These are phyloP conservation scores for Elaeis guineensis DNA, from an alignment of 176 grass and related monocot species.

Conservation along the genomic window DNA sequence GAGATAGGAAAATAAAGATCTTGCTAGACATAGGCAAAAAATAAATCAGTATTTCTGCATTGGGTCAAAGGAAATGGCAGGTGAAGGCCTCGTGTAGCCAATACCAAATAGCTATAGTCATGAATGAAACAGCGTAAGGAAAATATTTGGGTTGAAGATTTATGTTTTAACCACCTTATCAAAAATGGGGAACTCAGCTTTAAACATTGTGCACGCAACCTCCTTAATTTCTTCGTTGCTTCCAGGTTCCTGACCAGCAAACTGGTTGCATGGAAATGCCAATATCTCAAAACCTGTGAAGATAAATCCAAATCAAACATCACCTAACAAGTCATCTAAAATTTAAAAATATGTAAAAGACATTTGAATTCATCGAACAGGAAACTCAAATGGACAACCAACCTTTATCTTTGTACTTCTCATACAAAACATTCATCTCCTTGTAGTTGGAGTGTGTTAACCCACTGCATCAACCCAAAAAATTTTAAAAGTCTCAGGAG, in stretches of 20 bases:
- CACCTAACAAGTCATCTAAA: no score
- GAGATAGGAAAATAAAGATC: no score
- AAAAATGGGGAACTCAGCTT: conserved; percentile 19
- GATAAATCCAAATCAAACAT: no score
- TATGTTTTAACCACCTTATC: conserved; percentile 7
- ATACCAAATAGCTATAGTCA: no score
- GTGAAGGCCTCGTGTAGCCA: no score
- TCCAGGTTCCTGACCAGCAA: conserved; percentile 12
- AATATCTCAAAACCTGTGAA: conserved; percentile 11
- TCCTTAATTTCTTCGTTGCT: conserved; percentile 16
- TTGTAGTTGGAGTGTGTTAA: conserved; percentile 22
- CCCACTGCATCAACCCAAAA: conserved; percentile 1
- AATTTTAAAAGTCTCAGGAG: no score
- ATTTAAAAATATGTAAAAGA: no score
- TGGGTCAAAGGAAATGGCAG: no score
- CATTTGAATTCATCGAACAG: neutral
- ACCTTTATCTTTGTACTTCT: conserved; percentile 18
- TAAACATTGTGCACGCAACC: conserved; percentile 1
- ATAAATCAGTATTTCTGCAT: no score
- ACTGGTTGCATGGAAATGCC: conserved; percentile 21
- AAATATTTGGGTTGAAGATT: no score
- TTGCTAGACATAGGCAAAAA: no score
- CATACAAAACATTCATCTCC: conserved; percentile 13
- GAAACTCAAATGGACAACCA: neutral
- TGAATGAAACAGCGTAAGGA: no score